These are phyloP conservation scores for Xylaria curta DNA, from an alignment of 495 filamentous ascomycete genomes.

Conservation along the genomic window DNA sequence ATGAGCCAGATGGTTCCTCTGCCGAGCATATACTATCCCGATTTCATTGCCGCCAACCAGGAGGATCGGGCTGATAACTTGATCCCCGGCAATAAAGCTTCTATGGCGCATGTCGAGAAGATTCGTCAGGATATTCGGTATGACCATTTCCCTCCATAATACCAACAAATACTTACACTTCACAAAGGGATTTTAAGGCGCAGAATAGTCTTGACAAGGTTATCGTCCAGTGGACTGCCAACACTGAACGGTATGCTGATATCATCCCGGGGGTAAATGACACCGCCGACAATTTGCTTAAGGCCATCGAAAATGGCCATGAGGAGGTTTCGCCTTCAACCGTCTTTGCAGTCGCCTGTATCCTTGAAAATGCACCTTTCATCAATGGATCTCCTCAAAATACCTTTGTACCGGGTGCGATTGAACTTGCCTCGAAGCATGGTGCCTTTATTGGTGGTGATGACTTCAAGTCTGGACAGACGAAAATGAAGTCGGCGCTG, in stretches of 20 bases:
- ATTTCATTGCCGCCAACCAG: slow-evolving; percentile 99
- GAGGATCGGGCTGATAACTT: slow-evolving; percentile 95
- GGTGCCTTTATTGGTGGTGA: slow-evolving; percentile 94
- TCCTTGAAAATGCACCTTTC: slow-evolving; percentile 89
- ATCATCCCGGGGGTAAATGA: slow-evolving; percentile 91
- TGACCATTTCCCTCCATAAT: slow-evolving; percentile 31
- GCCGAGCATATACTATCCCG: slow-evolving; percentile 96
- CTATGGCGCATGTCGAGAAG: slow-evolving; percentile 85
- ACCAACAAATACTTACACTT: slow-evolving; percentile 32
- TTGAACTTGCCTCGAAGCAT: slow-evolving; percentile 88
- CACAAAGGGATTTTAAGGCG: slow-evolving; percentile 82
- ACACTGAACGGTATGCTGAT: slow-evolving; percentile 96
- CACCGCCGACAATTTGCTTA: slow-evolving; percentile 91
- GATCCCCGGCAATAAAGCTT: slow-evolving; percentile 82
- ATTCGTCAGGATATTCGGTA: slow-evolving; percentile 95
- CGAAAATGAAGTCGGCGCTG: slow-evolving; percentile 99
- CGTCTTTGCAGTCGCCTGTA: slow-evolving; percentile 92
- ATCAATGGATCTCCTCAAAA: slow-evolving; percentile 99
- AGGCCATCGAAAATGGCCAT: slow-evolving; percentile 84
- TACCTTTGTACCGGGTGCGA: slow-evolving; percentile 93
- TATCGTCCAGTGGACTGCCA: slow-evolving; percentile 98
- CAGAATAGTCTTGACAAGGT: slow-evolving; percentile 89
- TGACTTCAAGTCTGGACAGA: slow-evolving; percentile 99
- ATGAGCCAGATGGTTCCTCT: slow-evolving; percentile 89
- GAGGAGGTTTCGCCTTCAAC: slow-evolving; percentile 92